phyloP scores from a whole-genome alignment of 352 stramenopile species.

The Globisporangium canariense region DNA sequence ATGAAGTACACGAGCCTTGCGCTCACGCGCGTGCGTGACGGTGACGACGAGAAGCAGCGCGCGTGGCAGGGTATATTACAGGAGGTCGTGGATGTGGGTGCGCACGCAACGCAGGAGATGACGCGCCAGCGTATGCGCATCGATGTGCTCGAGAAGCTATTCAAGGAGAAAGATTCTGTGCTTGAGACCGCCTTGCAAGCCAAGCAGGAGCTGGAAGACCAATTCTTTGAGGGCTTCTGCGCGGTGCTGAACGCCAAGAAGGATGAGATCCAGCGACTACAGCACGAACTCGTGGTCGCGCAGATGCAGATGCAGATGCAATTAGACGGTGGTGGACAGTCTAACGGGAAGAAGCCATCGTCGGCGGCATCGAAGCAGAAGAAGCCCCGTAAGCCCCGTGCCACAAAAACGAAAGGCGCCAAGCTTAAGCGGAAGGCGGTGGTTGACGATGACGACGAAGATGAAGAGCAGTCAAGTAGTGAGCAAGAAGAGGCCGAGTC shows the following conservation, averaged over 20 bases:
- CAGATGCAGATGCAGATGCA: conserved; percentile 7
- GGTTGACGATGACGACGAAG: conserved; percentile 17
- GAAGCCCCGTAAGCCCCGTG: neutral
- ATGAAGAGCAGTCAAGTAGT: conserved; percentile 10
- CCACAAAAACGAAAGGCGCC: conserved; percentile 23
- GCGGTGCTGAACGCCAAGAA: conserved; percentile 61
- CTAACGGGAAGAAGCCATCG: neutral
- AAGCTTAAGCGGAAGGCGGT: conserved; percentile 29
- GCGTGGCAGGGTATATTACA: conserved; percentile 34
- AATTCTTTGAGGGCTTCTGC: conserved; percentile 43
- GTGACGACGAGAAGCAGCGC: conserved; percentile 6
- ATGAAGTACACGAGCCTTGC: conserved; percentile 52
- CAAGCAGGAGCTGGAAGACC: conserved; percentile 45
- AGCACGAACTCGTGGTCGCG: conserved; percentile 27
- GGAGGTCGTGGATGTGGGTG: conserved; percentile 21
- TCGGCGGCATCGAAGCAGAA: neutral
- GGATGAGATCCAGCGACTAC: conserved; percentile 46
- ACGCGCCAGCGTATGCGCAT: conserved; percentile 22
- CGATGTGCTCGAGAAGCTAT: conserved; percentile 27
- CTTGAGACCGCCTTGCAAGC: conserved; percentile 35
- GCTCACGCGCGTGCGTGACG: conserved; percentile 16
- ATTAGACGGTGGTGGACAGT: neutral
- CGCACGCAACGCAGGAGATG: conserved; percentile 11
- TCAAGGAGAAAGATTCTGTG: conserved; percentile 41
- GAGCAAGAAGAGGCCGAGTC: conserved; percentile 13